Conservation (phyloP, 176 grass and related monocot genomes). For the Musa acuminata region DNA sequence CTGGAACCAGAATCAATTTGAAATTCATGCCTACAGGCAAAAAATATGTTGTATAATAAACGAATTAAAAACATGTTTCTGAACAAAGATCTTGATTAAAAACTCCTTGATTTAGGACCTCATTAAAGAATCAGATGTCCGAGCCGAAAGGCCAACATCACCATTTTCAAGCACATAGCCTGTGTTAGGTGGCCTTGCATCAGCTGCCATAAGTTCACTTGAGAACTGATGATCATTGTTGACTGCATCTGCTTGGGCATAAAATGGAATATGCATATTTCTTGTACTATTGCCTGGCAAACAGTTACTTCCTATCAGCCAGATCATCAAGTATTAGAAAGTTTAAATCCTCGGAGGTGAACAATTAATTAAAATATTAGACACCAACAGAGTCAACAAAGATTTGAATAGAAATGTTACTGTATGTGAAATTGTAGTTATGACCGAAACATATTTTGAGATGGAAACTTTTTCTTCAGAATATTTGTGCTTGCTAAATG, state of each 20-base stretch:
- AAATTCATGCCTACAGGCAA: conserved; percentile 1
- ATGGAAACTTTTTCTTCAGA: background rate
- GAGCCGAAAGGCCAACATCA: background rate
- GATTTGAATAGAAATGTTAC: background rate
- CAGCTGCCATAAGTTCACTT: background rate
- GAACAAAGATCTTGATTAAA: background rate
- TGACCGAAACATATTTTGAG: background rate
- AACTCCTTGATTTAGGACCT: background rate
- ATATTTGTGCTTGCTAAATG: background rate
- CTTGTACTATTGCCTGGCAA: background rate
- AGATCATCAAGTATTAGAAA: background rate
- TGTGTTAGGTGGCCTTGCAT: background rate
- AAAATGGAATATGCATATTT: conserved; percentile 3
- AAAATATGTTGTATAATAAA: too few relatives aligned
- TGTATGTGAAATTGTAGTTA: background rate
- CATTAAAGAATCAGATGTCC: conserved; percentile 6
- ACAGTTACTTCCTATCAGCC: background rate
- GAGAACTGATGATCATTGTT: background rate
- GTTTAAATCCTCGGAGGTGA: too few relatives aligned
- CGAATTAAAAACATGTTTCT: too few relatives aligned
- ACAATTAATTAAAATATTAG: background rate
- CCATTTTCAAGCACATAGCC: background rate
- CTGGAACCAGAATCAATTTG: background rate
- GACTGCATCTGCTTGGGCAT: background rate
- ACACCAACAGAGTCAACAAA: background rate